Conservation (phyloP, 768 basidiomycete genomes). For the Panus rudis region DNA sequence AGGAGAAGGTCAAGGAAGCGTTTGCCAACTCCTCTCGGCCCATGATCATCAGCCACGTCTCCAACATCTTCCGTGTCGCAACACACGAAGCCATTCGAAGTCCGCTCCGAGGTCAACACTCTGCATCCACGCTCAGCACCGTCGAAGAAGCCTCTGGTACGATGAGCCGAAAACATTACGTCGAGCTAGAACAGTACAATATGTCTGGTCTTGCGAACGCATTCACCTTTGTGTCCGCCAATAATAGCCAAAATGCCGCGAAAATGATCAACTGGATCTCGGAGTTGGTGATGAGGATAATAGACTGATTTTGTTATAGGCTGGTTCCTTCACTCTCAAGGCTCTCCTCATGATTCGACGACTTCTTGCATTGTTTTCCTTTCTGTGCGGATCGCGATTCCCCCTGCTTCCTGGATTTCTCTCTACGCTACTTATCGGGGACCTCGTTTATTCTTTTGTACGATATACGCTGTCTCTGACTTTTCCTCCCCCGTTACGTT, state of each 20-base stretch:
- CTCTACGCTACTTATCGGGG: too few relatives aligned
- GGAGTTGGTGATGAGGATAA: conserved; percentile 45
- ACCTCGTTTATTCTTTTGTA: too few relatives aligned
- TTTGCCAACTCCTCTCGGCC: conserved; percentile 70
- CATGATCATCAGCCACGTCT: conserved; percentile 60
- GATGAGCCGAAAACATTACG: conserved; percentile 46
- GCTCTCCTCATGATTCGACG: too few relatives aligned
- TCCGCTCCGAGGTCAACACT: conserved; percentile 36
- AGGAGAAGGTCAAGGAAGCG: conserved; percentile 67
- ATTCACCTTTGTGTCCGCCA: conserved; percentile 60
- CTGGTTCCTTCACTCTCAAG: background rate
- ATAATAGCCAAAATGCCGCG: conserved; percentile 35
- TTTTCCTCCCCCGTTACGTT: too few relatives aligned
- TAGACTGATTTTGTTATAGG: conserved; percentile 26
- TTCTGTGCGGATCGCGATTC: too few relatives aligned
- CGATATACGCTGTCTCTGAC: too few relatives aligned
- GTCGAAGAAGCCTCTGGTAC: conserved; percentile 45
- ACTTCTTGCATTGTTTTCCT: too few relatives aligned
- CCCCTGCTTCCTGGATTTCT: too few relatives aligned
- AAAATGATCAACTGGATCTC: conserved; percentile 75
- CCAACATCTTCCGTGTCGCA: conserved; percentile 69
- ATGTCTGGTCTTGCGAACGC: conserved; percentile 73
- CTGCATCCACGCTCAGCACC: conserved; percentile 58
- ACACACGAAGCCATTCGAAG: conserved; percentile 45
- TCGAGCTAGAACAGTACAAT: conserved; percentile 58